Base-by-base conservation (phyloP, 2,329 filamentous ascomycete genomes). In the Trichoderma koningii region DNA sequence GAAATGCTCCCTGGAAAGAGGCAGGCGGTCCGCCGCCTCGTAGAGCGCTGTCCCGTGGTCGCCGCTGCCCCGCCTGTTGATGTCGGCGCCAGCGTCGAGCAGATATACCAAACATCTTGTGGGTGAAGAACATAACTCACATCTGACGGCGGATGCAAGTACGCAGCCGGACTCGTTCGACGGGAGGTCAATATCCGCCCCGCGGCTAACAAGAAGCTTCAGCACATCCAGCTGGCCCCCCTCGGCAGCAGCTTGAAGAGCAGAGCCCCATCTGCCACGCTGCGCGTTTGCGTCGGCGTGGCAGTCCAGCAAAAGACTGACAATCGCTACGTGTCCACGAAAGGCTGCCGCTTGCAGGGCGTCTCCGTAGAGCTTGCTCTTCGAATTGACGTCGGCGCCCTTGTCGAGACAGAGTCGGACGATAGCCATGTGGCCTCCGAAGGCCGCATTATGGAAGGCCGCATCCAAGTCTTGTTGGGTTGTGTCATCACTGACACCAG, bases 341-440 rank as follows among this genome's bases (percentile, higher is more conserved):
- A 1, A 14, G 4, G 6, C 28, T 12, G 44, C 55, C 2, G 19
- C 15, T 26, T 34, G 65, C 61, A 53, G 41, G 4, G 48, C 21
- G 7, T 48, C 55, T 5, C 55, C 61, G 4, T 21, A 50, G 10
- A 14, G 15, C 6, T 48, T 45, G 26, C 34, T 50, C 34, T 61
- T 21, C 15, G 41, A 42, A 14, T 66, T 61, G 1, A 55, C 26
- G 5, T 51, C 44, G 19, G 66, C 66, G 9, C 64, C 59, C 3
- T 50, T 63, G 5, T 50, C 41, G 1, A 67, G 17, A 1, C 30
- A 34, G 9, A 34, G 9, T 10, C 10, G 30, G 30, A 63, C 19
- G 1, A 41, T 15, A 2, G 38, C 28, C 5, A 5, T 7, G 3
- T 59, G 15, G 0, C 19, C 44, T 5, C n/a, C 44, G 10, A 7